A percentile compares a stretch with the other conserved stretches of the same genome.
These are phyloP conservation scores for Chalciporus pseudorubinellus DNA, from an alignment of 768 basidiomycete genomes.

Conservation along the genomic window DNA sequence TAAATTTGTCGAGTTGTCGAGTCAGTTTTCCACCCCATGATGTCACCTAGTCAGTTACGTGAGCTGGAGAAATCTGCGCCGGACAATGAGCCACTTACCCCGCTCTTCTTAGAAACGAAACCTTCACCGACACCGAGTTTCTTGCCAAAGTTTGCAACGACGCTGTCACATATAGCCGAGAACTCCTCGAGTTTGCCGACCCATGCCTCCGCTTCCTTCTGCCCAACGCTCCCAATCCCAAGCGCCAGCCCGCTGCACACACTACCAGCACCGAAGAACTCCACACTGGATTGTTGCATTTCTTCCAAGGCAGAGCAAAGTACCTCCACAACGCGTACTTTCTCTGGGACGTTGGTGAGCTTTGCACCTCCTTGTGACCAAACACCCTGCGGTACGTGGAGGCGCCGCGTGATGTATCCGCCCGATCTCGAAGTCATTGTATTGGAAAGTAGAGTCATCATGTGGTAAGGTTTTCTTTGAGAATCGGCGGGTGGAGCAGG, in stretches of 20 bases:
- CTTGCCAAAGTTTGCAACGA: slow-evolving; percentile 80
- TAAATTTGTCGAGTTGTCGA: slow-evolving; percentile 77
- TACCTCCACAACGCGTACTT: slow-evolving; percentile 81
- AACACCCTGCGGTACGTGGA: slow-evolving; percentile 86
- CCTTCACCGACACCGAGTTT: slow-evolving; percentile 89
- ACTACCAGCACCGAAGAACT: slow-evolving; percentile 76
- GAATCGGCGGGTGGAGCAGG: slow-evolving; percentile 68
- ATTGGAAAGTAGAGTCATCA: slow-evolving; percentile 77
- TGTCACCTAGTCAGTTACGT: slow-evolving; percentile 38
- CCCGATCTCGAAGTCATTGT: slow-evolving; percentile 81
- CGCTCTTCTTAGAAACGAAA: slow-evolving; percentile 77
- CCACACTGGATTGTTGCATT: slow-evolving; percentile 65
- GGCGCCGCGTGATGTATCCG: slow-evolving; percentile 81
- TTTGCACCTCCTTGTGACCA: slow-evolving; percentile 93
- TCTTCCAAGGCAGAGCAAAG: slow-evolving; percentile 79
- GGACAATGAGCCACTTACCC: slow-evolving; percentile 39
- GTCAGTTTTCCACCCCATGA: slow-evolving; percentile 74
- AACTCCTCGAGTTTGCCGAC: slow-evolving; percentile 77
- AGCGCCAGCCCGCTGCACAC: slow-evolving; percentile 71
- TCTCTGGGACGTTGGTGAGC: slow-evolving; percentile 75
- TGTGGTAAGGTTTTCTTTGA: slow-evolving; percentile 82
- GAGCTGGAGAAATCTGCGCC: slow-evolving; percentile 6
- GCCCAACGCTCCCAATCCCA: slow-evolving; percentile 73
- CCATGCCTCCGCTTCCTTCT: slow-evolving; percentile 80
- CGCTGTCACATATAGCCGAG: slow-evolving; percentile 71